Base-by-base conservation (phyloP, 129 eudicot species). In the Escallonia rubra region DNA sequence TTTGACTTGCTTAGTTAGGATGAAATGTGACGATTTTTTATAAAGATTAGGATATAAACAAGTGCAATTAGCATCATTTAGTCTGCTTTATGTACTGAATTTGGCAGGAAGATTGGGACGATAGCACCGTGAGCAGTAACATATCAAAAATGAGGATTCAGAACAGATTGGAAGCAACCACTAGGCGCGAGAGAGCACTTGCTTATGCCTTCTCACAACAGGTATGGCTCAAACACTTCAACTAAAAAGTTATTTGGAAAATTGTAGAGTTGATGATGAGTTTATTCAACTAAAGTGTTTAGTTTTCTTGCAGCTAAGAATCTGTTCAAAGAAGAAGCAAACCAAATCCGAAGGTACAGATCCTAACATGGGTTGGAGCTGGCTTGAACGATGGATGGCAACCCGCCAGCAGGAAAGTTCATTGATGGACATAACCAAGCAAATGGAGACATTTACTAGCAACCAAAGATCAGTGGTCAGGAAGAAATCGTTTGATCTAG, bases 361-460 rank as follows among this genome's bases (percentile, higher is more conserved):
- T 64, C 53, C 87, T 6, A 83, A 82, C 78, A 68, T 76, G 82
- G 84, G 97, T 41, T 86, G 90, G 95, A 90, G 80, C 77, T 90
- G 95, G 97, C 82, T 90, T 8, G 97, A 90, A 72, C 81, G 97
- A 64, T 90, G 97, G 97, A 90, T 90, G 97, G 97, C 95, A 8
- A 88, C 97, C 39, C 89, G 95, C 38, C 83, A 79, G 60, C 87
- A 83, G 15, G 95, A 90, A 46, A 82, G 66, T 48, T 69, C 81
- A 14, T 74, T 78, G 6, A 74, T 71, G 8, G 87, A 83, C 47
- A 68, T 65, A 46, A 81, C 76, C 74, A 81, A 78, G 79, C 85
- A 76, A 54, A 61, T 71, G 68, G 88, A 74, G 15, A 72, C 78
- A 43, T 57, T 71, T 41, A 70, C 69, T 16, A 78, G 54, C 53